phyloP scores from a whole-genome alignment of 1,139 yeast genomes.

The Taphrina flavorubra region DNA sequence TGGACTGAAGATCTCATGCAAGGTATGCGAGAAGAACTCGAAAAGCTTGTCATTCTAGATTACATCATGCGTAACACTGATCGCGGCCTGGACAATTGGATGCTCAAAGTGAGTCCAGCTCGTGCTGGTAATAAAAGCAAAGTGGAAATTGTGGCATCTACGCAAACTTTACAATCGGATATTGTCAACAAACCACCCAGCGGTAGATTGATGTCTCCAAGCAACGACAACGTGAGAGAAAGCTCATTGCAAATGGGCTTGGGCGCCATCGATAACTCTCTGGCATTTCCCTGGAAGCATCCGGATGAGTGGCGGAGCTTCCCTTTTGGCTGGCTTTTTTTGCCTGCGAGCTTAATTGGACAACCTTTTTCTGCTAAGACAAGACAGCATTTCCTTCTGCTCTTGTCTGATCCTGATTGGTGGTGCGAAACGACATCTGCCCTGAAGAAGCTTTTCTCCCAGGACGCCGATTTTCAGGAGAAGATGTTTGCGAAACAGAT shows the following conservation, averaged over 20 bases:
- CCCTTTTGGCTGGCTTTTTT: slow-evolving; percentile 78
- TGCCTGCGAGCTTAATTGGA: slow-evolving; percentile 69
- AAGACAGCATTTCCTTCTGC: slow-evolving; percentile 63
- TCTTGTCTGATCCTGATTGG: slow-evolving; percentile 68
- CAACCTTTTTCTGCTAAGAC: slow-evolving; percentile 68
- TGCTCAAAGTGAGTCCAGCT: slow-evolving; percentile 60
- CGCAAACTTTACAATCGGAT: slow-evolving; percentile 17
- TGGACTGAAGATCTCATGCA: slow-evolving; percentile 63
- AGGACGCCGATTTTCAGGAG: slow-evolving; percentile 67
- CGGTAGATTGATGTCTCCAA: slow-evolving; percentile 38
- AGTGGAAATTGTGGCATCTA: slow-evolving; percentile 35
- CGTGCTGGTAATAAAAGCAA: slow-evolving; percentile 18
- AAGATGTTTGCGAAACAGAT: slow-evolving; percentile 72
- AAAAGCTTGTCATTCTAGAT: slow-evolving; percentile 71
- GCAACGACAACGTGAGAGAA: neutral
- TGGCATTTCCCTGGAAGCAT: slow-evolving; percentile 81
- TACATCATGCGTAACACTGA: slow-evolving; percentile 78
- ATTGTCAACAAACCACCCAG: slow-evolving; percentile 14
- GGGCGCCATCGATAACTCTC: slow-evolving; percentile 79
- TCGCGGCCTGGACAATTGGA: slow-evolving; percentile 78
- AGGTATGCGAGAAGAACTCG: slow-evolving; percentile 68
- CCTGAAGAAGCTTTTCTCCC: slow-evolving; percentile 59
- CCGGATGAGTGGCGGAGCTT: slow-evolving; percentile 84
- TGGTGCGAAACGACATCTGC: slow-evolving; percentile 67
- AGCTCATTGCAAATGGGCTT: slow-evolving; percentile 53